Evolutionary conservation across 2,329 filamentous ascomycete species (phyloP).

Genomic region (Pseudogymnoascus sp.): DNA sequence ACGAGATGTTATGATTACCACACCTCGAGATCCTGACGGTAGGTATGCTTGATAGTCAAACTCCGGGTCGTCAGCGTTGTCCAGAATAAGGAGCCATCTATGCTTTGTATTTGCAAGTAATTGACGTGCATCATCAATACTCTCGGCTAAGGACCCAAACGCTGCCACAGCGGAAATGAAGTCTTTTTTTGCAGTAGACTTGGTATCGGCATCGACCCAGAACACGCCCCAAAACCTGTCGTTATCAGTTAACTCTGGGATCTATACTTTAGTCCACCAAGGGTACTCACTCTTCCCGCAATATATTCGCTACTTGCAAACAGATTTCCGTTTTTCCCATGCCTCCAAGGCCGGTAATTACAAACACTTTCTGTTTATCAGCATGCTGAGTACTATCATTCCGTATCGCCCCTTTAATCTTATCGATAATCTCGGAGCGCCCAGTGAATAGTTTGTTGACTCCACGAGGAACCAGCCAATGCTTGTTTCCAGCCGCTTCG

Average conservation of each 20-base stretch:
- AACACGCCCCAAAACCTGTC: conserved; percentile 20
- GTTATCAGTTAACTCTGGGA: background rate
- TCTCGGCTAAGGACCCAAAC: background rate
- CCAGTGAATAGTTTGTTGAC: conserved; percentile 20
- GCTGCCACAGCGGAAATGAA: conserved; percentile 13
- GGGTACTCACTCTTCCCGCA: conserved; percentile 12
- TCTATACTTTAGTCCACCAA: background rate
- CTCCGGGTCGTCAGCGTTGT: conserved; percentile 35
- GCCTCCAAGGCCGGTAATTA: conserved; percentile 25
- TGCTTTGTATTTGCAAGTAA: conserved; percentile 21
- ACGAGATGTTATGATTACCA: conserved; percentile 34
- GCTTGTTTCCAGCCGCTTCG: conserved; percentile 12
- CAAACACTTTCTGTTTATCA: conserved; percentile 18
- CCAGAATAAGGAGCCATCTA: conserved; percentile 33
- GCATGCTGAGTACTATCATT: background rate
- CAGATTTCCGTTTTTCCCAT: conserved; percentile 26
- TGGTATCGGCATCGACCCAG: conserved; percentile 18
- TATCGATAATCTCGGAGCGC: conserved; percentile 14
- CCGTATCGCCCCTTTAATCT: conserved; percentile 14
- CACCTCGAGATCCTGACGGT: conserved; percentile 26
- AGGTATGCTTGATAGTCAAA: conserved; percentile 23
- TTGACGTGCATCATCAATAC: conserved; percentile 13
- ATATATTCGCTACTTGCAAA: conserved; percentile 17
- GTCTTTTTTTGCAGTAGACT: conserved; percentile 10
- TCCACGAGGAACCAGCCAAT: conserved; percentile 15